These are phyloP conservation scores for Castanea sativa DNA, from an alignment of 306 rosid species.

Conservation along the genomic window DNA sequence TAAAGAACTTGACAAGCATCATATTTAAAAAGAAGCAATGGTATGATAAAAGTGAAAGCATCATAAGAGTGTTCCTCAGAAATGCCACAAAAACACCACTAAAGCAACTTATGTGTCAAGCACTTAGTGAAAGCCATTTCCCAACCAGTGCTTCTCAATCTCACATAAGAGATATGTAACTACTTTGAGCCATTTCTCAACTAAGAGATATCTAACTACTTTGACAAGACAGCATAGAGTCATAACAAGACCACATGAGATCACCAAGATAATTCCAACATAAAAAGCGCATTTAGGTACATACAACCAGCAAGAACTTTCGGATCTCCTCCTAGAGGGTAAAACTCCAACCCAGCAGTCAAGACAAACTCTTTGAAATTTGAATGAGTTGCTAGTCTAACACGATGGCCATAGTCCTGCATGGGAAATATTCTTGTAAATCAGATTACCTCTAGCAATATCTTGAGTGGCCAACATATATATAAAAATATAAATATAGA, in stretches of 20 bases:
- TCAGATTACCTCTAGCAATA: constrained; percentile 9
- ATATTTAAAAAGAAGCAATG: background rate
- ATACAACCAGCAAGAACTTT: constrained; percentile 98
- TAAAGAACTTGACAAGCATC: background rate
- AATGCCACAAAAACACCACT: background rate
- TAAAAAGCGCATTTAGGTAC: constrained; percentile 39
- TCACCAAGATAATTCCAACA: constrained; percentile 15
- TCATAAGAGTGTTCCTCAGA: background rate
- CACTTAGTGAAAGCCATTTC: background rate
- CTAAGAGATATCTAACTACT: background rate
- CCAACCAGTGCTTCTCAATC: background rate
- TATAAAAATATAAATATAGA: background rate
- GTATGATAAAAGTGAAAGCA: background rate
- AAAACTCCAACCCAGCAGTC: constrained; percentile 98
- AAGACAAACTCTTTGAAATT: constrained; percentile 98
- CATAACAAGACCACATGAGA: constrained; percentile 1
- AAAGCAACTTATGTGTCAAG: background rate
- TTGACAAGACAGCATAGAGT: constrained; percentile 5
- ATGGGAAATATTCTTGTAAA: constrained; percentile 9
- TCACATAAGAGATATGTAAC: background rate
- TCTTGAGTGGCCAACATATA: background rate
- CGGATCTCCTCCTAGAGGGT: constrained; percentile 95
- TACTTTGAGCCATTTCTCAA: background rate
- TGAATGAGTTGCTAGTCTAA: constrained; percentile 95
- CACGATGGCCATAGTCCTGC: constrained; percentile 99